Conservation (phyloP, 192 early-diverging fungal species). For the Piromyces finnis region DNA sequence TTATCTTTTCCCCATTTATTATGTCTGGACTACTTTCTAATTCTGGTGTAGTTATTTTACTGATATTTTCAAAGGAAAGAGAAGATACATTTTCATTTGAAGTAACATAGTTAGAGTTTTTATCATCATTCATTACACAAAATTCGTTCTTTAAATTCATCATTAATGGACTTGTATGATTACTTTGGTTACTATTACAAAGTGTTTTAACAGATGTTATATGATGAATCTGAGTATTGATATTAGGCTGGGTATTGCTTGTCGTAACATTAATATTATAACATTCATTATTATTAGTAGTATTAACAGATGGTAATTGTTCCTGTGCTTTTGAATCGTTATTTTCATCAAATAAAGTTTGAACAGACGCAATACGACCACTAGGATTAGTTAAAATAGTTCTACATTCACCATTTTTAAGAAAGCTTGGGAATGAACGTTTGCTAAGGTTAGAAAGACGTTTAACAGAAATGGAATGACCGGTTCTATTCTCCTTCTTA, state of each 20-base stretch:
- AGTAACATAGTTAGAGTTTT: too few species aligned
- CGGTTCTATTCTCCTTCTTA: background rate
- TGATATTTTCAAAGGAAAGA: too few species aligned
- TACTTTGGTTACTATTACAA: background rate
- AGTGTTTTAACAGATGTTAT: background rate
- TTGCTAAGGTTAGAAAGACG: background rate
- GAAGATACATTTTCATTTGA: too few species aligned
- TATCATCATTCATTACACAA: too few species aligned
- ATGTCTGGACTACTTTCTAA: too few species aligned
- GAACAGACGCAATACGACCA: background rate
- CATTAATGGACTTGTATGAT: too few species aligned
- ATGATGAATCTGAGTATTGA: background rate
- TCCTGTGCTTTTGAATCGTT: background rate
- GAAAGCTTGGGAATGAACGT: background rate
- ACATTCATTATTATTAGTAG: background rate
- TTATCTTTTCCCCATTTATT: too few species aligned
- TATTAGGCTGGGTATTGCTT: background rate
- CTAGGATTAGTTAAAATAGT: background rate
- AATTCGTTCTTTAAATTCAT: too few species aligned
- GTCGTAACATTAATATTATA: background rate
- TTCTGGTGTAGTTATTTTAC: too few species aligned
- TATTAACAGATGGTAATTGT: background rate
- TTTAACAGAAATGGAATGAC: background rate
- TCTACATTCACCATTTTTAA: background rate
- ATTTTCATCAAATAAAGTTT: background rate